These are phyloP conservation scores for Crithidia thermophila DNA, from an alignment of 208 protist species.

Conservation along the genomic window DNA sequence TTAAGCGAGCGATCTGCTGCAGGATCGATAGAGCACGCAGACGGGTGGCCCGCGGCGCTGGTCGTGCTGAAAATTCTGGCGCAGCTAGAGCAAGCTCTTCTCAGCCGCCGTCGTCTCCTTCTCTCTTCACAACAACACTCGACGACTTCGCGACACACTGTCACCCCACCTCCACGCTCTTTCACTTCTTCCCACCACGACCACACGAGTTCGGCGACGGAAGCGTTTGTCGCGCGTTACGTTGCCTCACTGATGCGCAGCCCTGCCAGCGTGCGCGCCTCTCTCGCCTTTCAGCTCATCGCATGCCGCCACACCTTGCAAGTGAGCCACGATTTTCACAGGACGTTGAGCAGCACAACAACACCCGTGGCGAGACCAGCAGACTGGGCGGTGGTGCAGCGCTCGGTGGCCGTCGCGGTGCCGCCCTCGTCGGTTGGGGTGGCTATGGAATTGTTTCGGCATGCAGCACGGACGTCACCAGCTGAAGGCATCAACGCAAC, in stretches of 20 bases:
- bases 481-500: too few relatives aligned
- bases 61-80: not conserved
- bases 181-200: too few relatives aligned
- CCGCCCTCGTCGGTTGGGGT: constrained; percentile 7
- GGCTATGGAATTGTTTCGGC: constrained; percentile 3
- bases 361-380: too few relatives aligned
- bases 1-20: too few relatives aligned
- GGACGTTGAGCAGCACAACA: not conserved
- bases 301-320: not conserved
- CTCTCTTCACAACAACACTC: too few relatives aligned
- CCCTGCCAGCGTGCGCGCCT: not conserved
- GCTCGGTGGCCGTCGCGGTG: not conserved
- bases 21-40: not conserved
- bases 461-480: not conserved
- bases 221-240: constrained; percentile 10
- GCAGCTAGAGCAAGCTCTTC: not conserved
- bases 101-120: too few relatives aligned
- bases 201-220: not conserved
- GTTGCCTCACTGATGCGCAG: constrained; percentile 6
- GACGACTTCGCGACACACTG: too few relatives aligned
- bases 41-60: constrained; percentile 15
- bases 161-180: too few relatives aligned
- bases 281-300: constrained; percentile 19
- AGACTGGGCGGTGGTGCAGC: not conserved
- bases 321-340: not conserved